Conservation (phyloP, 2,329 filamentous ascomycete species). For the Sporothrix variecibatus region DNA sequence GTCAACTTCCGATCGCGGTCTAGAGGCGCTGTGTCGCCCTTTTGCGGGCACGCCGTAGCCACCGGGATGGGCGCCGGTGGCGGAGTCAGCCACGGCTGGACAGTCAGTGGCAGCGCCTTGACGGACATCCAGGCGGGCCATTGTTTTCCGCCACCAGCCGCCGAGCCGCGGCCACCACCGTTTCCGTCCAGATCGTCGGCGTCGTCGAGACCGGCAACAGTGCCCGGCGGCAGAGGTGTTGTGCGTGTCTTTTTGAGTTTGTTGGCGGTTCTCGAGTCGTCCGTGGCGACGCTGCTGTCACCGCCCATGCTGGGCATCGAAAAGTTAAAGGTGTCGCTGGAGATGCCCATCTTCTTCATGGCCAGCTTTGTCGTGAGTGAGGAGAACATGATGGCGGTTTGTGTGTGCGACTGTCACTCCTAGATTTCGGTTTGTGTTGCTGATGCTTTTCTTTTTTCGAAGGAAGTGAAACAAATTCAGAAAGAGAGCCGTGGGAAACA, state of each 20-base stretch:
- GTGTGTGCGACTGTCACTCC: neutral
- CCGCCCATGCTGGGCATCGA: slow-evolving; percentile 40
- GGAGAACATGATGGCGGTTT: slow-evolving; percentile 51
- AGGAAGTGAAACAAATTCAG: neutral
- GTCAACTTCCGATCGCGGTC: slow-evolving; percentile 49
- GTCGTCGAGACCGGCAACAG: slow-evolving; percentile 37
- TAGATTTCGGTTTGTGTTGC: neutral
- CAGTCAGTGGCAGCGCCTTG: slow-evolving; percentile 53
- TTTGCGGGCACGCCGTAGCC: slow-evolving; percentile 46
- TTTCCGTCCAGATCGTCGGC: slow-evolving; percentile 37
- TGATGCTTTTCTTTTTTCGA: neutral
- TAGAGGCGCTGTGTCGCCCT: slow-evolving; percentile 51
- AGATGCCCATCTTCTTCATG: slow-evolving; percentile 58
- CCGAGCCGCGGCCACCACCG: slow-evolving; percentile 28
- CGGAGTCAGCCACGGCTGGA: slow-evolving; percentile 56
- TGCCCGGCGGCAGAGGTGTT: slow-evolving; percentile 31
- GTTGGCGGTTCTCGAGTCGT: slow-evolving; percentile 24
- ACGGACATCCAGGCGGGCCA: slow-evolving; percentile 54
- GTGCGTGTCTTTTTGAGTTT: slow-evolving; percentile 37
- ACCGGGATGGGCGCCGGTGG: slow-evolving; percentile 53
- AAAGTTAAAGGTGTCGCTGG: slow-evolving; percentile 52
- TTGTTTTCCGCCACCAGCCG: slow-evolving; percentile 30
- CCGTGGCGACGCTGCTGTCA: slow-evolving; percentile 27
- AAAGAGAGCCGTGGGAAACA: too few relatives aligned
- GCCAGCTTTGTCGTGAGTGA: slow-evolving; percentile 60